Base-by-base conservation (phyloP, 108 stramenopile genomes). In the Conticribra guillardii region DNA sequence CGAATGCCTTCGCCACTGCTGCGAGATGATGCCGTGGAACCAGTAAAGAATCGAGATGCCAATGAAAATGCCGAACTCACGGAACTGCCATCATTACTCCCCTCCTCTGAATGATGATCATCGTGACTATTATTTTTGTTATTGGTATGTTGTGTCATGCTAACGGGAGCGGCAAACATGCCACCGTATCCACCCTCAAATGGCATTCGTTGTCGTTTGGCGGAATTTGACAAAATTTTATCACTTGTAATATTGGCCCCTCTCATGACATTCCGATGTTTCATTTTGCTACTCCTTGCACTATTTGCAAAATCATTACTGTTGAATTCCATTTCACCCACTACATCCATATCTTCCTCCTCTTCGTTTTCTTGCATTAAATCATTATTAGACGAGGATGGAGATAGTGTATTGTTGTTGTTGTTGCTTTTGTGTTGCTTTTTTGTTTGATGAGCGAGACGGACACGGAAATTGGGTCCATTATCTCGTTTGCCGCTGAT, bases 171-270 rank as follows among this genome's bases (percentile, higher is more conserved):
- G 15, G 61, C 62, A 68, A 77, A 77, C 76, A 77, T 77, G 21
- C 76, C 76, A 16, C 76, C 76, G 30, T 77, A 77, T 22, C 76
- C 76, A 29, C 76, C 76, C 24, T 64, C 54, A 18, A 70, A 33
- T 0, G 76, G 68, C 76, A 77, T 70, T 16, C 68, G 61, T 47
- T 70, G 60, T 17, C 62, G 54, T 23, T 16, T 41, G 5, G n/a
- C 2, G 5, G 2, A 27, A 15, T 50, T 9, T 34, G 44, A n/a
- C 24, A 30, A 17, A 26, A 15, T 48, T 26, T 45, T 63, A 16
- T 49, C 48, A 21, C 31, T 66, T 26, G 37, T 11, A 11, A 41
- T 41, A 41, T 41, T 41, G 5, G 37, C 37, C 5, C 37, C 37
- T 5, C 37, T 5, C 37, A 41, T 41, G 55, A 18, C 30, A 56